A percentile compares a stretch with the other conserved stretches of the same genome.
These are phyloP conservation scores for Aureobasidium sp. DNA, from an alignment of 2,329 filamentous ascomycete species.

Conservation along the genomic window DNA sequence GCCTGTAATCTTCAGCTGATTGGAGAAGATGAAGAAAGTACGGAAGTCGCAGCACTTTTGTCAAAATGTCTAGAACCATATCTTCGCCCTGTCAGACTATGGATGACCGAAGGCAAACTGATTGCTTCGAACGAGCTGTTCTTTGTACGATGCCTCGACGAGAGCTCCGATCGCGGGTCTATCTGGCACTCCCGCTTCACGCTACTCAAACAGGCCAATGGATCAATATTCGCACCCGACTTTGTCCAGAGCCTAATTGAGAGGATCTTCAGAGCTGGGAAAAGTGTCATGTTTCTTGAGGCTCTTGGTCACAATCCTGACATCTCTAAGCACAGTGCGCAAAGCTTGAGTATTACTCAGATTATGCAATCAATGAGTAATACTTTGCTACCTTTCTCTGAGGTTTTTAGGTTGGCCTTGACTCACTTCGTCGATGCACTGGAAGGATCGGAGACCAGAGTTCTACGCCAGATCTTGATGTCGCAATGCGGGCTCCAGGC, in stretches of 20 bases:
- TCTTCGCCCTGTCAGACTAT: slow-evolving; percentile 66
- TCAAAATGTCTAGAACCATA: slow-evolving; percentile 78
- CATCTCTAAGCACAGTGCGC: not conserved
- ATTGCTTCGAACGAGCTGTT: slow-evolving; percentile 57
- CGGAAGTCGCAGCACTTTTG: slow-evolving; percentile 60
- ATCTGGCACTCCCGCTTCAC: slow-evolving; percentile 72
- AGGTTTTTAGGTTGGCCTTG: slow-evolving; percentile 64
- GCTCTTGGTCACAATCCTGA: slow-evolving; percentile 47
- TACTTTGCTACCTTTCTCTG: slow-evolving; percentile 52
- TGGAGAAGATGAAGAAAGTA: slow-evolving; percentile 54
- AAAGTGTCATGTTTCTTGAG: slow-evolving; percentile 78
- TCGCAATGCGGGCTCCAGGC: slow-evolving; percentile 58
- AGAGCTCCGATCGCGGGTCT: slow-evolving; percentile 50
- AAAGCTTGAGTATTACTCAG: not conserved
- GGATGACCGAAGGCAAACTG: slow-evolving; percentile 76
- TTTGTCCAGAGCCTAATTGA: slow-evolving; percentile 63
- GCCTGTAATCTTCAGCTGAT: slow-evolving; percentile 61
- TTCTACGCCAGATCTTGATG: slow-evolving; percentile 59
- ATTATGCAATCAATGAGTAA: slow-evolving; percentile 4
- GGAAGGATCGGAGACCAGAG: slow-evolving; percentile 59
- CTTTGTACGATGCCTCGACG: slow-evolving; percentile 58
- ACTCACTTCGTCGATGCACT: slow-evolving; percentile 67
- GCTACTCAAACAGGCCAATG: slow-evolving; percentile 53
- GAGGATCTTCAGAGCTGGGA: slow-evolving; percentile 79
- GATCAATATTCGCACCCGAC: slow-evolving; percentile 57